Conservation (phyloP, 225 moss, liverwort and hornwort species). For the Marchantia polymorpha region DNA sequence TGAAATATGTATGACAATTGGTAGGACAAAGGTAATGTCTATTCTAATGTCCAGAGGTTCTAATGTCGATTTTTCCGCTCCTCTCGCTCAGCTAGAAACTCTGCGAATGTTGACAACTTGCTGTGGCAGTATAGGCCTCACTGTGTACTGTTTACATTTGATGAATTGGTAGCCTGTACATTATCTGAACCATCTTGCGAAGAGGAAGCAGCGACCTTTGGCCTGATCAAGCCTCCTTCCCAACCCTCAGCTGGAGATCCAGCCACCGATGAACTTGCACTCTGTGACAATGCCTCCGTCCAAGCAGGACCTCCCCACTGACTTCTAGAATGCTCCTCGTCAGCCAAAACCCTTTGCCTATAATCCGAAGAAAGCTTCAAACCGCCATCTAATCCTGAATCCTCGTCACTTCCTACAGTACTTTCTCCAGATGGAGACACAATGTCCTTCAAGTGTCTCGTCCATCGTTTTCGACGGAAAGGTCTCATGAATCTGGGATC, state of each 20-base stretch:
- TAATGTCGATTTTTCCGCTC: too few relatives aligned
- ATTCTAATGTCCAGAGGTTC: too few relatives aligned
- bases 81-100: too few relatives aligned
- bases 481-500: constrained; percentile 58
- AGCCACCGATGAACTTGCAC: background rate
- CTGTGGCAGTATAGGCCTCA: too few relatives aligned
- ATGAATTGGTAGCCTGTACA: too few relatives aligned
- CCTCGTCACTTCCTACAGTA: constrained; percentile 22
- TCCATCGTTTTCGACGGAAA: constrained; percentile 42
- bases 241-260: background rate
- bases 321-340: background rate
- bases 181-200: background rate
- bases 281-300: background rate
- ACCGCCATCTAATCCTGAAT: constrained; percentile 13
- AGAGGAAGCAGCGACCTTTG: background rate
- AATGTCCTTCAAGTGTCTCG: constrained; percentile 41
- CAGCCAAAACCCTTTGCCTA: constrained; percentile 29
- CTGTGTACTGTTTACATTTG: too few relatives aligned
- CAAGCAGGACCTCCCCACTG: constrained; percentile 9
- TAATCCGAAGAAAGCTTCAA: constrained; percentile 2
- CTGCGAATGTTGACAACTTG: too few relatives aligned
- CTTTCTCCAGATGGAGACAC: background rate
- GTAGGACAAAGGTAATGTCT: too few relatives aligned
- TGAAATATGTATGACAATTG: too few relatives aligned
- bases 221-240: constrained; percentile 21